These are phyloP conservation scores for Beauveria medogensis DNA, from an alignment of 2,329 filamentous ascomycete genomes.

Conservation along the genomic window DNA sequence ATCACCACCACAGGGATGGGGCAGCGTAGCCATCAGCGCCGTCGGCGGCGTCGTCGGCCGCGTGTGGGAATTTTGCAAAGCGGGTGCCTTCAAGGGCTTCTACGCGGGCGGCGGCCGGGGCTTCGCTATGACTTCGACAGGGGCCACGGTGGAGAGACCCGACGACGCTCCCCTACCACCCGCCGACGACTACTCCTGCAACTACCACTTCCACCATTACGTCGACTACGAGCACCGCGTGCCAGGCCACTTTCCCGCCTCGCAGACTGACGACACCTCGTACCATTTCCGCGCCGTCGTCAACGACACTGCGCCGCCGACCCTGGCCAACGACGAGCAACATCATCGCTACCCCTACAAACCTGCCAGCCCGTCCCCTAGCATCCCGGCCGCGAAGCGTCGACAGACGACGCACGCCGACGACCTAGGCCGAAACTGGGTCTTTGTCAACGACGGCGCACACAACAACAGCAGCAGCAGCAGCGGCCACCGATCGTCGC, in stretches of 20 bases:
- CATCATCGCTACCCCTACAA: constrained; percentile 12
- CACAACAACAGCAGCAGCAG: constrained; percentile 12
- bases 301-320: constrained; percentile 1
- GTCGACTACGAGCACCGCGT: constrained; percentile 19
- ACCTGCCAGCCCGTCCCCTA: constrained; percentile 26
- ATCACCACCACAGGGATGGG: constrained; percentile 39
- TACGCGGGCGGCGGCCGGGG: constrained; percentile 73
- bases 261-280: constrained; percentile 21
- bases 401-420: constrained; percentile 45
- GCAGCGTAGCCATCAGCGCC: constrained; percentile 50
- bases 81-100: constrained; percentile 70
- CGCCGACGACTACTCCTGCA: constrained; percentile 12
- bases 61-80: constrained; percentile 77
- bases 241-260: constrained; percentile 24
- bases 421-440: constrained; percentile 61
- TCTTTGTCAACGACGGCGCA: constrained; percentile 48
- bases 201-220: constrained; percentile 16
- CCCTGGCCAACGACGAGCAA: constrained; percentile 19
- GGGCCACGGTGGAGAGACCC: constrained; percentile 13
- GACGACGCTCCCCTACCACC: constrained; percentile 16
- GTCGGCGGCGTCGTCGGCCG: constrained; percentile 50
- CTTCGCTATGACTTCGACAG: constrained; percentile 44
- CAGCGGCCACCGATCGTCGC: constrained; percentile 17
- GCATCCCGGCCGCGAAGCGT: constrained; percentile 43
- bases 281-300: not conserved